Percentiles rank a stretch among this genome's conserved stretches.
Evolutionary conservation across 306 rosid species (phyloP).

Genomic region (Vigna reflexopilosa): DNA sequence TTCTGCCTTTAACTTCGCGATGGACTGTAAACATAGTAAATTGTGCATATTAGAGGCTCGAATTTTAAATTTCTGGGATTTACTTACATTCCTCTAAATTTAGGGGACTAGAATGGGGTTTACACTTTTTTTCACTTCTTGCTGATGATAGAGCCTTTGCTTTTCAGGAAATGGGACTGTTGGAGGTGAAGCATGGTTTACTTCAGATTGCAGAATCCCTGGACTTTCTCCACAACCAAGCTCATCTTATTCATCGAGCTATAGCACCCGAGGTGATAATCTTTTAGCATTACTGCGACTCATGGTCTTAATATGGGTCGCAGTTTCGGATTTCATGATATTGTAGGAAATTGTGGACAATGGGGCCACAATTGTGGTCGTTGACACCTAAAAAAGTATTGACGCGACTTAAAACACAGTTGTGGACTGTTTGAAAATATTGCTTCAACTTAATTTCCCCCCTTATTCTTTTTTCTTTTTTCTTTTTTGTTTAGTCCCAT

Average conservation of each 20-base stretch:
- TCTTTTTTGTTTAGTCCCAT: background rate
- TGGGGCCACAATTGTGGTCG: background rate
- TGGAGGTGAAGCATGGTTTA: conserved; percentile 98
- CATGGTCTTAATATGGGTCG: background rate
- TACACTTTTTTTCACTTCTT: background rate
- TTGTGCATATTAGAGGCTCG: background rate
- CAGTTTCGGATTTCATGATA: background rate
- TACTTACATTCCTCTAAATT: background rate
- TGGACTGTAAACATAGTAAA: background rate
- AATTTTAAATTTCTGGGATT: background rate
- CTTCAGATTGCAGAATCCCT: conserved; percentile 93
- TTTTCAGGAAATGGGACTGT: conserved; percentile 85
- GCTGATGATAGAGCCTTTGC: conserved; percentile 10
- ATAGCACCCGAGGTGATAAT: conserved; percentile 86
- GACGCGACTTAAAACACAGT: background rate
- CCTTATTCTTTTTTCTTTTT: no score
- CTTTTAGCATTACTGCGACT: background rate
- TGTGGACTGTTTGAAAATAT: background rate
- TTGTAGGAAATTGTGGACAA: background rate
- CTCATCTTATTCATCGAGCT: conserved; percentile 88
- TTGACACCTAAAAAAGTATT: background rate
- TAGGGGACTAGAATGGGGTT: background rate
- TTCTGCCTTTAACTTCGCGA: background rate
- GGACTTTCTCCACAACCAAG: conserved; percentile 93
- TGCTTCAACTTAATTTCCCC: no score